Percentiles rank a stretch among this genome's conserved stretches.
Evolutionary conservation across 805 yeast genomes (phyloP).

Genomic region (Ogataea nakhonphanomensis): DNA sequence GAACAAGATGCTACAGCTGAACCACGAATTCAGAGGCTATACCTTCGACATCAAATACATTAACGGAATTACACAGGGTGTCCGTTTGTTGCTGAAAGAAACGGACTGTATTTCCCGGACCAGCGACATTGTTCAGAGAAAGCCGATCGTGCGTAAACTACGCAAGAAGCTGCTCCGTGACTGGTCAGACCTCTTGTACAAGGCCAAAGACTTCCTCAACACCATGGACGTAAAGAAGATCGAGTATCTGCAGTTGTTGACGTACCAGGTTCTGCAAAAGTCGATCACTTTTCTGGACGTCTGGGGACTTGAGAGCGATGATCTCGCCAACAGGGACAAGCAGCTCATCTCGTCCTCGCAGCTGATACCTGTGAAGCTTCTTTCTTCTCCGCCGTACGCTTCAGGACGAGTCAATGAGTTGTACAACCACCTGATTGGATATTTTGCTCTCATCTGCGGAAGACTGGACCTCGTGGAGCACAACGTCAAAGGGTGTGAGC

Average conservation of each 20-base stretch:
- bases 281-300: constrained; percentile 61
- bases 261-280: constrained; percentile 63
- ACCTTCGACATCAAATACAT: constrained; percentile 57
- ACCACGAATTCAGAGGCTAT: constrained; percentile 35
- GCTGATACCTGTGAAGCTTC: constrained; percentile 37
- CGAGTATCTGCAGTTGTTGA: constrained; percentile 58
- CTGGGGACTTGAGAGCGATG: constrained; percentile 67
- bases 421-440: constrained; percentile 54
- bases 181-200: constrained; percentile 75
- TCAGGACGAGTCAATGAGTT: constrained; percentile 62
- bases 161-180: constrained; percentile 71
- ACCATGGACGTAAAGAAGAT: constrained; percentile 57
- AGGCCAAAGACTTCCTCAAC: constrained; percentile 70
- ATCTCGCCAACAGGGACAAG: constrained; percentile 28
- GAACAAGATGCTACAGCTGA: constrained; percentile 38
- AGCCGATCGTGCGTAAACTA: constrained; percentile 57
- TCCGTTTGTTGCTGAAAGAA: constrained; percentile 55
- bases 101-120: constrained; percentile 76
- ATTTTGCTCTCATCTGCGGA: constrained; percentile 68
- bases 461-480: constrained; percentile 74
- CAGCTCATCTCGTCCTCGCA: constrained; percentile 5
- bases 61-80: constrained; percentile 72
- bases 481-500: constrained; percentile 65
- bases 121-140: constrained; percentile 61
- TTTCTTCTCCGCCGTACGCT: constrained; percentile 57